phyloP scores from a whole-genome alignment of 176 grass and related monocot species.

The Cymbopogon citratus region DNA sequence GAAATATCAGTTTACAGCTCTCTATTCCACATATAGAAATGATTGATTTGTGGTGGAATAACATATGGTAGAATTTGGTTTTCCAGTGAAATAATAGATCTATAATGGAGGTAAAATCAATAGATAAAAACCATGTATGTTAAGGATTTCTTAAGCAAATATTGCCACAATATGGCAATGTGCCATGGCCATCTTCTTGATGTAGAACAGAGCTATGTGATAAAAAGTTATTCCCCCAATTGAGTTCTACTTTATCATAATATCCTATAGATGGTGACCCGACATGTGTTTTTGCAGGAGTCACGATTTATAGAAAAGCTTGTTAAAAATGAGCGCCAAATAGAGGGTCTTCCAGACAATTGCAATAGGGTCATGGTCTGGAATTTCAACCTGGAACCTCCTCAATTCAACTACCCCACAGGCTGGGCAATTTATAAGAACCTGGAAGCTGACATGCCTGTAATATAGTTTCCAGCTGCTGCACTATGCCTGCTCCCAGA shows the following conservation, averaged over 20 bases:
- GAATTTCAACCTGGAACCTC: constrained; percentile 63
- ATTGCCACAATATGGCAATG: background rate
- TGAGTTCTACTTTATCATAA: background rate
- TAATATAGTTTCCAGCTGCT: constrained; percentile 26
- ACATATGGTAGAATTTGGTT: background rate
- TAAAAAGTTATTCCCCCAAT: background rate
- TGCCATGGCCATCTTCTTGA: background rate
- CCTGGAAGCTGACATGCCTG: constrained; percentile 43
- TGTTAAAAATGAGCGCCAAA: constrained; percentile 74
- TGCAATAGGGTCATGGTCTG: constrained; percentile 85
- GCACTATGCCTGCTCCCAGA: constrained; percentile 11
- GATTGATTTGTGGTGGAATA: background rate
- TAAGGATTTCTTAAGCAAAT: constrained; percentile 23
- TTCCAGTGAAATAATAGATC: background rate
- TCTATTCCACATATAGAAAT: background rate
- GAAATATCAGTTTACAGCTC: background rate
- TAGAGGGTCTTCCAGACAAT: constrained; percentile 81
- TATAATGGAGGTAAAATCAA: background rate
- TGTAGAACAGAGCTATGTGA: background rate
- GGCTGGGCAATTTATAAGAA: constrained; percentile 67
- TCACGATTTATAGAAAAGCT: constrained; percentile 77
- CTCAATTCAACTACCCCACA: constrained; percentile 42
- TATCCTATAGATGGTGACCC: constrained; percentile 9
- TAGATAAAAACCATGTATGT: background rate
- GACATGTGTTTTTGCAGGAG: constrained; percentile 53